These are phyloP conservation scores for Trametes cubensis DNA, from an alignment of 768 basidiomycete genomes.

Conservation along the genomic window DNA sequence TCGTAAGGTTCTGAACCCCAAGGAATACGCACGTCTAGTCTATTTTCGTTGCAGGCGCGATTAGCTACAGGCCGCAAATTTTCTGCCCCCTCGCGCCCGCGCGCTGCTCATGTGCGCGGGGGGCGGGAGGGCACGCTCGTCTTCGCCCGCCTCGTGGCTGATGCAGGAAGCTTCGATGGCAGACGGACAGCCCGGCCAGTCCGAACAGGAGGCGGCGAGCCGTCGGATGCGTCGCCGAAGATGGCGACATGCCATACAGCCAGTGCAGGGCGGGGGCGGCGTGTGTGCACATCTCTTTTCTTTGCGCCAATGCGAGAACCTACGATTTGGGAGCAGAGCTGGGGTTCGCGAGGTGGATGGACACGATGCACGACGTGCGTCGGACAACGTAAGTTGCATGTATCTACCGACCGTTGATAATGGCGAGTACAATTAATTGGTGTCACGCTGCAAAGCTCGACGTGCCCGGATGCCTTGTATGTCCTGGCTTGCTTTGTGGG, in stretches of 20 bases:
- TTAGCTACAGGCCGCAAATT: not conserved
- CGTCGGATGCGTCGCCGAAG: conserved; percentile 4
- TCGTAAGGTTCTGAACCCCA: not conserved
- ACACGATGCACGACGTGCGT: not conserved
- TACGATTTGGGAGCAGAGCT: not conserved
- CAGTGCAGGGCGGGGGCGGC: too few species aligned
- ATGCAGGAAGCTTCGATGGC: conserved; percentile 17
- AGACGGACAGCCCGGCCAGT: conserved; percentile 11
- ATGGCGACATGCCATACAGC: not conserved
- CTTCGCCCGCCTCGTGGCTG: conserved; percentile 21
- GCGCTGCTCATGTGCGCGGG: conserved; percentile 17
- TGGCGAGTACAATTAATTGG: too few species aligned
- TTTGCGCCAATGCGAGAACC: too few species aligned
- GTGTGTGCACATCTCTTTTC: too few species aligned
- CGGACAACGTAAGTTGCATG: not conserved
- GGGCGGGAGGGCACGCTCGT: conserved; percentile 6
- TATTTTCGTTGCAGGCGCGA: not conserved
- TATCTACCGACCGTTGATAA: too few species aligned
- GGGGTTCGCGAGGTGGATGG: not conserved
- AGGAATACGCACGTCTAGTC: not conserved
- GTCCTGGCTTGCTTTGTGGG: conserved; percentile 27
- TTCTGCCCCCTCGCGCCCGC: not conserved
- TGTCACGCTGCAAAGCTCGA: too few species aligned
- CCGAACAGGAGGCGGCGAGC: conserved; percentile 10
- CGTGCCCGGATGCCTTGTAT: conserved; percentile 14